Evolutionary conservation across 2,329 filamentous ascomycete genomes (phyloP), one percentile per base, ranked within the genome.

Genomic region (Talaromyces islandicus): DNA sequence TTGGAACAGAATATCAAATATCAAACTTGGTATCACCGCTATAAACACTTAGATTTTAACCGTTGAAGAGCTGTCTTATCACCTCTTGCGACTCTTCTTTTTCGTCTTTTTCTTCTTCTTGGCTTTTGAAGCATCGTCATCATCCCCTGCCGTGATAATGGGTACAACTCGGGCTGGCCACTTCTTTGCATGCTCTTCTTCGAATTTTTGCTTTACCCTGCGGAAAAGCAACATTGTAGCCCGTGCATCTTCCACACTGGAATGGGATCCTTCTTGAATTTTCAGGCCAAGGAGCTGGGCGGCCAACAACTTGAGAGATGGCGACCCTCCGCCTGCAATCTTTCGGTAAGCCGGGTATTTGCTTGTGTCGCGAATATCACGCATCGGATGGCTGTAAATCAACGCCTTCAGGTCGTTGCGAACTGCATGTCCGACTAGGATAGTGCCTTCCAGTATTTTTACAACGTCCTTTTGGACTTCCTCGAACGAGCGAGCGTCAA

Each of bases 211-310:
- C 77, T 97, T 97, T 72, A 92, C 85, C 65, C 86, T 85, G 63
- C 90, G 83, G 70, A 96, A 97, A 48, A 99, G 77, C 59, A 93
- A 78, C 92, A 99, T 97, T 0, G 92, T 88, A 5, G 90, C 91
- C 65, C 91, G 81, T 1, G 94, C 94, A 79, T 99, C 94, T 68
- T 87, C 85, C 58, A 88, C 78, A 67, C 81, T 84, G 57, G 80
- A 84, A 76, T 88, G 85, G 62, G 82, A 80, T 1, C 83, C 84
- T 4, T 76, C 77, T 68, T 87, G 85, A 29, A 87, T 87, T 60
- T 81, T 80, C 58, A 85, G 68, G 0, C 85, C 85, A 38, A 87
- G 67, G 59, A 85, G 74, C 64, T 83, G 80, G 61, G 79, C 79
- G 21, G 83, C 83, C 60, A 88, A 67, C 58, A 83, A 75, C 70